Evolutionary conservation across 441 rosid species (phyloP).

Genomic region (Croton setiger): DNA sequence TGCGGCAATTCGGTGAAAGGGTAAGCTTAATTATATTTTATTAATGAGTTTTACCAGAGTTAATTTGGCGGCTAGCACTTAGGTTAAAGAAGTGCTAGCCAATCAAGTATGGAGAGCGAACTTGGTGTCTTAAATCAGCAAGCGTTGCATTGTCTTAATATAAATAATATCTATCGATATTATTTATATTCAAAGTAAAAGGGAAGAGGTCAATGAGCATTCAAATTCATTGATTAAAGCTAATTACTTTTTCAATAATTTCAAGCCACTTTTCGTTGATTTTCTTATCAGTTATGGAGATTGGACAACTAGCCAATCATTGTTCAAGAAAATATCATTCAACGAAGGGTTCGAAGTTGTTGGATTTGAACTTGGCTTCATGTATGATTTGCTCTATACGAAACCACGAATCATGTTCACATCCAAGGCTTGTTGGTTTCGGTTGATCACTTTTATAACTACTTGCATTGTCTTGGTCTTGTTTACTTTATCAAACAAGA

Average conservation of each 20-base stretch:
- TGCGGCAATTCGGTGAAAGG: too few species aligned
- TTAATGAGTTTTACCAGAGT: too few species aligned
- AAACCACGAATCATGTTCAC: conserved; percentile 21
- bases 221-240: not conserved
- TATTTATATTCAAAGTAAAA: too few species aligned
- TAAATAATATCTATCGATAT: too few species aligned
- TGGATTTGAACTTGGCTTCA: conserved; percentile 33
- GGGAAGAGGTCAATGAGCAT: too few species aligned
- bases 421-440: conserved; percentile 16
- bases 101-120: too few species aligned
- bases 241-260: conserved; percentile 7
- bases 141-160: too few species aligned
- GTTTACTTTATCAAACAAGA: too few species aligned
- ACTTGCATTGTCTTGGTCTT: not conserved
- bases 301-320: conserved; percentile 15
- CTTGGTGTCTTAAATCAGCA: too few species aligned
- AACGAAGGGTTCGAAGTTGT: conserved; percentile 22
- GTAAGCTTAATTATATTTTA: too few species aligned
- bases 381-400: conserved; percentile 28
- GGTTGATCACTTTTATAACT: conserved; percentile 25
- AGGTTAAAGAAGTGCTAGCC: too few species aligned
- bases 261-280: conserved; percentile 31
- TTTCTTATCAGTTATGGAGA: conserved; percentile 34
- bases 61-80: too few species aligned
- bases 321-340: conserved; percentile 9